Conservation (phyloP, 2,329 filamentous ascomycete species). For the Ophiostoma sp. region DNA sequence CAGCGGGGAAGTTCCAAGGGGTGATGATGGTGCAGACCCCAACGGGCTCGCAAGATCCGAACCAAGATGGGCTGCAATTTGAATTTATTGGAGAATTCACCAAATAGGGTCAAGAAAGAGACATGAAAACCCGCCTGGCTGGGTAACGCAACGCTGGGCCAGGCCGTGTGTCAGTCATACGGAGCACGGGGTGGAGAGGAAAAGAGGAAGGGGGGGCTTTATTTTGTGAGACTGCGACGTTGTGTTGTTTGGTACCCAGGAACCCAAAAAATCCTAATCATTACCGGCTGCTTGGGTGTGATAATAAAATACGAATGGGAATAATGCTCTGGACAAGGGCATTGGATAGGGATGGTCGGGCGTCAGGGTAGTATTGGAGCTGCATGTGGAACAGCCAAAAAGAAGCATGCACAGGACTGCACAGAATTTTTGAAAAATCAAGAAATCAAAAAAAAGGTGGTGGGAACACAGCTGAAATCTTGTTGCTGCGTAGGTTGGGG, state of each 20-base stretch:
- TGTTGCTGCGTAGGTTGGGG: not conserved
- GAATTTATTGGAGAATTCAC: not conserved
- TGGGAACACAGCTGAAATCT: conserved; percentile 1
- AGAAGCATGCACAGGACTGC: not conserved
- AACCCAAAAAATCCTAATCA: not conserved
- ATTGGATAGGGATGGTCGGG: not conserved
- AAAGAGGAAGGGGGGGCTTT: not conserved
- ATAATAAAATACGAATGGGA: not conserved
- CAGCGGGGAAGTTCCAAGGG: conserved; percentile 85
- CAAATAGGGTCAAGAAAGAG: not conserved
- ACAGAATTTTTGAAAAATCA: not conserved
- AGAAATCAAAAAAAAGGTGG: not conserved
- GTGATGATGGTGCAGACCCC: conserved; percentile 82
- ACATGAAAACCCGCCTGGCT: not conserved
- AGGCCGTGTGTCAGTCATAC: not conserved
- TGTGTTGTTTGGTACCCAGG: not conserved
- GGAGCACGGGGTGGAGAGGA: not conserved
- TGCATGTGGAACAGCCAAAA: not conserved
- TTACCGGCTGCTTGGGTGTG: not conserved
- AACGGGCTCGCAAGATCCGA: conserved; percentile 60
- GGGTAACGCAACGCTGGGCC: not conserved
- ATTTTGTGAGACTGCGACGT: not conserved
- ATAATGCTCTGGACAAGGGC: not conserved
- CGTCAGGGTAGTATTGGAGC: not conserved
- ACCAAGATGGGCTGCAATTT: not conserved